Evolutionary conservation across 805 yeast species (phyloP).

Genomic region (Schwanniomyces yamadae): DNA sequence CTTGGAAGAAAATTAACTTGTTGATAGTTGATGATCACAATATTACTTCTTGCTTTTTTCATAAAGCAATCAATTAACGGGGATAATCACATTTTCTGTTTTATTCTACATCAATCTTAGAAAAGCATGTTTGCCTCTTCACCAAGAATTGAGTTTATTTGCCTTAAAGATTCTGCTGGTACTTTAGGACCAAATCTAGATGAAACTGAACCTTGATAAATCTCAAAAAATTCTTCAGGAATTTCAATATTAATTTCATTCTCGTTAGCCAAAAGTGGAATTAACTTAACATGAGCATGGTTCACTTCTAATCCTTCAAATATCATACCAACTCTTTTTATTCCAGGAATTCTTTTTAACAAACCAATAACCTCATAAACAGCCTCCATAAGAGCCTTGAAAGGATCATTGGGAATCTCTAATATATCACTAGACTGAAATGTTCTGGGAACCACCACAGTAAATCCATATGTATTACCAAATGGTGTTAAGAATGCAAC

Average conservation of each 20-base stretch:
- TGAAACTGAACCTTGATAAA: not conserved
- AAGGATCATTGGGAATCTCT: not conserved
- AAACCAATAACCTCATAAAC: not conserved
- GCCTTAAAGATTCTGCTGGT: not conserved
- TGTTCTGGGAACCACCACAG: slow-evolving; percentile 1
- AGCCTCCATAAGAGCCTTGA: not conserved
- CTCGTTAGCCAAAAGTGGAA: slow-evolving; percentile 2
- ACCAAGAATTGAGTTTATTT: no score
- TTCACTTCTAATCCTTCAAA: slow-evolving; percentile 4
- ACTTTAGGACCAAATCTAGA: not conserved
- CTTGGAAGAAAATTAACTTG: no score
- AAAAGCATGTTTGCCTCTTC: no score
- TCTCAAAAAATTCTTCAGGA: slow-evolving; percentile 1
- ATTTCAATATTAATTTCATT: not conserved
- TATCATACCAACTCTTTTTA: not conserved
- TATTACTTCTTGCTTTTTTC: no score
- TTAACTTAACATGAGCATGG: slow-evolving; percentile 2
- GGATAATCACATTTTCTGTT: no score
- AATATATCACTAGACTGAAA: slow-evolving; percentile 3
- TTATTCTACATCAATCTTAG: no score
- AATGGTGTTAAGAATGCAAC: slow-evolving; percentile 5
- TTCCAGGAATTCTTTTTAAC: not conserved
- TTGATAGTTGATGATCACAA: no score
- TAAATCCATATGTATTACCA: slow-evolving; percentile 3
- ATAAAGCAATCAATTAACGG: no score